These are phyloP conservation scores for Globisporangium nagaii DNA, from an alignment of 352 stramenopile species.

Conservation along the genomic window DNA sequence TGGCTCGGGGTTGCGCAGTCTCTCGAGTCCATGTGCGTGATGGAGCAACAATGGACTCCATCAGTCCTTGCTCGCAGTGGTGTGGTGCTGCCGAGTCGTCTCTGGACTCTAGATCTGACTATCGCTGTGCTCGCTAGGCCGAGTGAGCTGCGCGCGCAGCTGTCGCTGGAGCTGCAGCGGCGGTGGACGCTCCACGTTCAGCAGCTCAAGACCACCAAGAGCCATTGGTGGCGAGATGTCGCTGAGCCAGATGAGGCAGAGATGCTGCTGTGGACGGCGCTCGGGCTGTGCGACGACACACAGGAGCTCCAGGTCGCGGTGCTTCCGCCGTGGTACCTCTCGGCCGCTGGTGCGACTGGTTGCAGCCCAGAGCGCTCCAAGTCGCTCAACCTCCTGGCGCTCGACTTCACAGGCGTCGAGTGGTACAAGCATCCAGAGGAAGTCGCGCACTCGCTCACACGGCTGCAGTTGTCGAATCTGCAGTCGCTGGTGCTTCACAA, in stretches of 20 bases:
- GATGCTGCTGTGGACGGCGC: not conserved
- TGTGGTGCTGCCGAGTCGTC: not conserved
- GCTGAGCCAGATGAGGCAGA: not conserved
- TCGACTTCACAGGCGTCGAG: conserved; percentile 8
- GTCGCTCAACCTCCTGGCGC: not conserved
- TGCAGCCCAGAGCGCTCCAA: not conserved
- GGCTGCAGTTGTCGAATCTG: not conserved
- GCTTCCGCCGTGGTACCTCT: conserved; percentile 8
- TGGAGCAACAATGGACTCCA: not conserved
- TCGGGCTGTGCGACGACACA: not conserved
- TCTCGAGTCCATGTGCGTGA: conserved; percentile 3
- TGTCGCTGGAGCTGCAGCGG: conserved; percentile 1
- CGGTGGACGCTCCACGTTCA: not conserved
- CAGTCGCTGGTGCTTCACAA: conserved; percentile 1
- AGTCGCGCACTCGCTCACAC: not conserved
- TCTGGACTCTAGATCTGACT: not conserved
- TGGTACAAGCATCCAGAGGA: conserved; percentile 2
- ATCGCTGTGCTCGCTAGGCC: not conserved
- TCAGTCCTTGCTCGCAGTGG: not conserved
- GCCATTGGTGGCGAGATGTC: not conserved
- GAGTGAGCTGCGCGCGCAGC: not conserved
- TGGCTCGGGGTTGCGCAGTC: not conserved
- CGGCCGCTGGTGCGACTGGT: not conserved
- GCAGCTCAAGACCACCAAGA: not conserved
- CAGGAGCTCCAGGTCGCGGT: conserved; percentile 1